phyloP scores from a whole-genome alignment of 129 eudicot genomes.

The Pittosporum tobira region DNA sequence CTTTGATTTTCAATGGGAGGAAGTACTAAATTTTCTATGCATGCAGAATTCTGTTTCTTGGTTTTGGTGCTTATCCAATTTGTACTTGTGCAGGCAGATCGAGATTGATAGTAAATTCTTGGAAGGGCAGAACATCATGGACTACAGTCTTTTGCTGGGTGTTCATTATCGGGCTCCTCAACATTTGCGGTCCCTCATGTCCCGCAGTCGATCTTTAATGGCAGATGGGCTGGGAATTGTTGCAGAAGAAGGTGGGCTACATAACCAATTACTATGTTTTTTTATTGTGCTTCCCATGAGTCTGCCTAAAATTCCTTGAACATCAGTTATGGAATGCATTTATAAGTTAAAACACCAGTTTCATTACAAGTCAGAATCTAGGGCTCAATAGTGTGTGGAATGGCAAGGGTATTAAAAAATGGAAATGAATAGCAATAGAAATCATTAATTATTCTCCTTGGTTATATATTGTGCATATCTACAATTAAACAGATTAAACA shows the following conservation, averaged over 20 bases:
- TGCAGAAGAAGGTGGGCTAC: constrained; percentile 79
- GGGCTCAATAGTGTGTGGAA: not conserved
- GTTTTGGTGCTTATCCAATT: too few species aligned
- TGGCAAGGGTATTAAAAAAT: not conserved
- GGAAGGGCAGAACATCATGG: constrained; percentile 90
- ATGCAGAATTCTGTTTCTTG: too few species aligned
- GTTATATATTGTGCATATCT: not conserved
- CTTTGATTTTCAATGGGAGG: too few species aligned
- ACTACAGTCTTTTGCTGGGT: constrained; percentile 88
- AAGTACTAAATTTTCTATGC: too few species aligned
- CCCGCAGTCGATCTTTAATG: constrained; percentile 33
- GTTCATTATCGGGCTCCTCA: constrained; percentile 98
- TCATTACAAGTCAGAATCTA: not conserved
- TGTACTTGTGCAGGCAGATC: constrained; percentile 42
- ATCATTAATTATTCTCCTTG: not conserved
- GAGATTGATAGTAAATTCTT: constrained; percentile 15
- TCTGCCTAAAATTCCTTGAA: not conserved
- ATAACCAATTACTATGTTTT: not conserved
- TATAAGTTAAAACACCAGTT: not conserved
- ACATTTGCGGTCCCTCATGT: constrained; percentile 62
- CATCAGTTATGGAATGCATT: too few species aligned
- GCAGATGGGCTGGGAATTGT: constrained; percentile 75
- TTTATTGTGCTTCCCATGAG: not conserved
- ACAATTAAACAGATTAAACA: too few species aligned
- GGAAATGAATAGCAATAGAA: too few species aligned